Percentiles rank a stretch among this genome's conserved stretches.
phyloP scores from a whole-genome alignment of 495 filamentous ascomycete species.

The Aspergillus heteromorphus region DNA sequence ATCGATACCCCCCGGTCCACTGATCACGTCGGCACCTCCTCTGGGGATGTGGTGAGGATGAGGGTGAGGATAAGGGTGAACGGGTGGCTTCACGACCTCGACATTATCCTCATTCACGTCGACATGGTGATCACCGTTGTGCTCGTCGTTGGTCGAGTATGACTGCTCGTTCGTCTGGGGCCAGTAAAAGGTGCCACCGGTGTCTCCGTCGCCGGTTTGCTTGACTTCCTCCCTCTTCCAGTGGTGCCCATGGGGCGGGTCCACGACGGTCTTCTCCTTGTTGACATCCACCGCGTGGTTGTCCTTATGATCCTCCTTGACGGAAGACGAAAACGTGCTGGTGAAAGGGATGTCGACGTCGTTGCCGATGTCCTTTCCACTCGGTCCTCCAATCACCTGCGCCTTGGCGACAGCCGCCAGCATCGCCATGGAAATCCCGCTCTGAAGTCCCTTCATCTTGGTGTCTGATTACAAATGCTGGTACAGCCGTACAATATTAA shows the following conservation, averaged over 20 bases:
- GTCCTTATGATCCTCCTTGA: conserved; percentile 25
- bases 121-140: conserved; percentile 7
- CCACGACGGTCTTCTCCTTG: neutral
- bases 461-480: conserved; percentile 1
- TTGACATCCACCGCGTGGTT: conserved; percentile 19
- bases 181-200: neutral
- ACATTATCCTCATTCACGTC: neutral
- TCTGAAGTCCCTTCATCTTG: conserved; percentile 39
- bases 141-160: neutral
- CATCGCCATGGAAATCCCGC: conserved; percentile 35
- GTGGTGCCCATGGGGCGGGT: neutral
- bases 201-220: neutral
- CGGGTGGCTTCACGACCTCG: neutral
- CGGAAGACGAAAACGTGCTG: conserved; percentile 11
- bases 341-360: conserved; percentile 10
- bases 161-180: neutral
- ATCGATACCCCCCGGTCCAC: neutral
- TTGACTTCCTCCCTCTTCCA: neutral
- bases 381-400: conserved; percentile 16
- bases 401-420: conserved; percentile 34
- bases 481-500: conserved; percentile 8
- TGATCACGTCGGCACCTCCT: neutral
- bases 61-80: neutral
- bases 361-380: conserved; percentile 14
- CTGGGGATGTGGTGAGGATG: neutral